These are phyloP conservation scores for Polysphondylium violaceum DNA, from an alignment of 78 protist species.

Conservation along the genomic window DNA sequence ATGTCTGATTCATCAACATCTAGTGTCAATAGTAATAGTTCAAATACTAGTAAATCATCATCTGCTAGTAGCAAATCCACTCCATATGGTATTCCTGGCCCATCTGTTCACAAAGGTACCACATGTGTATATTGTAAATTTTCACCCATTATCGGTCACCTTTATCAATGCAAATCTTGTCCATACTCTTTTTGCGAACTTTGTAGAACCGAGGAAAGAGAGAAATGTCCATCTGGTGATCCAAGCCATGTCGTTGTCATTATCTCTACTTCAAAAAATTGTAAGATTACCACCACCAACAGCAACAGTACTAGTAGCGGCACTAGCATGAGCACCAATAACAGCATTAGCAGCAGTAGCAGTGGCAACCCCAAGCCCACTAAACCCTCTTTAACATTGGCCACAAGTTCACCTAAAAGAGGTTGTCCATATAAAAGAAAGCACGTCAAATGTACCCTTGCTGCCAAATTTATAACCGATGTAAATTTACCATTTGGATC, in stretches of 20 bases:
- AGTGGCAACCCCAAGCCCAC: not conserved
- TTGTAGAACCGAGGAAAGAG: slow-evolving; percentile 16
- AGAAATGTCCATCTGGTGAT: slow-evolving; percentile 15
- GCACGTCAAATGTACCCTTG: slow-evolving; percentile 1
- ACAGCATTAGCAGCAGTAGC: not conserved
- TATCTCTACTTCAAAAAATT: slow-evolving; percentile 18
- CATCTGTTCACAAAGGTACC: slow-evolving; percentile 56
- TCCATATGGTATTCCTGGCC: slow-evolving; percentile 21
- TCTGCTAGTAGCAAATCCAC: not conserved
- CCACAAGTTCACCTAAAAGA: slow-evolving; percentile 8
- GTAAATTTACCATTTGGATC: slow-evolving; percentile 33
- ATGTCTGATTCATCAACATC: slow-evolving; percentile 5
- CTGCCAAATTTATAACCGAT: slow-evolving; percentile 37
- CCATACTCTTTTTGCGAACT: slow-evolving; percentile 24
- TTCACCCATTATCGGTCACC: slow-evolving; percentile 61
- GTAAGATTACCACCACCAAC: not conserved
- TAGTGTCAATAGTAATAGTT: not conserved
- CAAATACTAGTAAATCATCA: not conserved
- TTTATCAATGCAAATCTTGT: slow-evolving; percentile 43
- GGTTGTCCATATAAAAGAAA: slow-evolving; percentile 65
- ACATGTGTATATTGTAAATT: slow-evolving; percentile 41
- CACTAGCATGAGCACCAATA: not conserved
- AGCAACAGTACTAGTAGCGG: not conserved
- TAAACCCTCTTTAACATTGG: not conserved
- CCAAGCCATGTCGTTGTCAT: slow-evolving; percentile 23